A percentile compares a stretch with the other conserved stretches of the same genome.
Conservation (phyloP, 2,329 filamentous ascomycete genomes). For the Nannizzia gypsea region DNA sequence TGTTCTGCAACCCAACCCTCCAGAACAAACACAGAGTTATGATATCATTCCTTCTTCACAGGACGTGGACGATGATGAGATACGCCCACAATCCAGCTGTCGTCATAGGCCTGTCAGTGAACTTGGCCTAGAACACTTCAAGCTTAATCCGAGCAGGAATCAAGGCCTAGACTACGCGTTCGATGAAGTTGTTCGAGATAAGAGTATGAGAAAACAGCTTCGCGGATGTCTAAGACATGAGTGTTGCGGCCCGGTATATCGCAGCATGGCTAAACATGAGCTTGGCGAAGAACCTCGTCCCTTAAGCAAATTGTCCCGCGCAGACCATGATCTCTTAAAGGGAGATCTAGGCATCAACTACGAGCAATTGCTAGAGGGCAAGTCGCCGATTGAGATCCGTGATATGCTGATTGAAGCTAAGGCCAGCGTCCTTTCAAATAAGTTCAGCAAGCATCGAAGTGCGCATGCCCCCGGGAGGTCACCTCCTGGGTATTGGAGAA, state of each 20-base stretch:
- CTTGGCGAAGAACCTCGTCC: constrained; percentile 19
- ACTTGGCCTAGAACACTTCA: constrained; percentile 63
- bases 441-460: constrained; percentile 65
- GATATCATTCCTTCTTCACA: not conserved
- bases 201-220: constrained; percentile 56
- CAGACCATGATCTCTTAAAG: constrained; percentile 31
- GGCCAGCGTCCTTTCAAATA: constrained; percentile 59
- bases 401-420: constrained; percentile 65
- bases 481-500: constrained; percentile 81
- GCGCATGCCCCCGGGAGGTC: constrained; percentile 58
- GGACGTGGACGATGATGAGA: not conserved
- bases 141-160: constrained; percentile 62
- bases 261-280: constrained; percentile 46
- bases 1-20: not conserved
- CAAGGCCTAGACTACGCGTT: constrained; percentile 62
- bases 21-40: not conserved
- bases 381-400: constrained; percentile 21
- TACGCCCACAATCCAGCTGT: constrained; percentile 28
- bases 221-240: constrained; percentile 61
- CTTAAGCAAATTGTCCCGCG: constrained; percentile 20
- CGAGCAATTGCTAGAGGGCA: constrained; percentile 15
- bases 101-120: constrained; percentile 47
- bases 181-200: constrained; percentile 60
- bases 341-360: constrained; percentile 40
- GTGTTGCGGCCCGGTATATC: constrained; percentile 65